Evolutionary conservation across 1,139 yeast species (phyloP), one percentile per base, ranked within the genome.

Genomic region (Blastobotrys aristatus): DNA sequence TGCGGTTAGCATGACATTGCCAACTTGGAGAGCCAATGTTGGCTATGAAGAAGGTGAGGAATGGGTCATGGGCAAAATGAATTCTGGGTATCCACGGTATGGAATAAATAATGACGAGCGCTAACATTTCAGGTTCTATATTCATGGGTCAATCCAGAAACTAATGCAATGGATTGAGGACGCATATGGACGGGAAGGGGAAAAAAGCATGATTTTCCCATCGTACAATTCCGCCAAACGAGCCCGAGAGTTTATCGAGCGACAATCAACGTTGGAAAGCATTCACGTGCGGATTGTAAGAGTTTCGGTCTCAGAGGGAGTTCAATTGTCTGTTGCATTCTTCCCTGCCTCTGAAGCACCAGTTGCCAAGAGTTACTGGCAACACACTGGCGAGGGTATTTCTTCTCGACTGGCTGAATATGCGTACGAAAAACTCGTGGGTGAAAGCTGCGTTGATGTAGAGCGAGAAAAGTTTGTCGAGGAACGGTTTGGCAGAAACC

Each of bases 351-450:
- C 68, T 2, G 78, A 76, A 44, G 80, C 72, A 54, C 66, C 77
- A 1, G 63, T 84, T 4, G 92, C 94, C 30, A 89, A 88, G 63
- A 80, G 80, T 57, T 92, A 86, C 67, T 92, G 98, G 98, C 97
- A 90, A 63, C 97, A 90, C 60, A 74, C 95, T 0, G 98, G 98
- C 29, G 97, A 92, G 65, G 96, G 96, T 11, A 78, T 92, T 38
- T 86, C 96, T 17, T 86, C 96, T 10, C 72, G 97, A 59, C 71
- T 83, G 67, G 97, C 90, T 1, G 97, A 90, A 64, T 92, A 87
- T 60, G 79, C 86, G 38, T 67, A 84, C 50, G 50, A 40, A 7
- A n/a, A 16, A 20, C 20, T 30, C 5, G 16, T 31, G 7, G 37
- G 41, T 1, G 44, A 40, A 30, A 41, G 22, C 2, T 6, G 6